A percentile compares a stretch with the other conserved stretches of the same genome.
Conservation (phyloP, 306 rosid species). For the Quercus ilex region DNA sequence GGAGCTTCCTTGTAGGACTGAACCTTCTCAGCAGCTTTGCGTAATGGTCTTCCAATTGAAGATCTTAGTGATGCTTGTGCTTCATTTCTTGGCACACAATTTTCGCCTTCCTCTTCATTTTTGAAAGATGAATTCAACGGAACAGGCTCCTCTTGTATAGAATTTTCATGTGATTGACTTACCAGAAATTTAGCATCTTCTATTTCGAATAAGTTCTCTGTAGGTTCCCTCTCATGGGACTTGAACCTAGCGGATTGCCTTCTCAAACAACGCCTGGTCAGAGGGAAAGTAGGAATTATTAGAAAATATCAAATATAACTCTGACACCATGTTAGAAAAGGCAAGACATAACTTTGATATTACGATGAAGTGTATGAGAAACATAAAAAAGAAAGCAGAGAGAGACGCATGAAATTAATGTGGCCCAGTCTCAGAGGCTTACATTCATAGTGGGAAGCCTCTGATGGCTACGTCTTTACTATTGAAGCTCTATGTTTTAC, state of each 20-base stretch:
- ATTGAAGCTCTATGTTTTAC: too few relatives aligned
- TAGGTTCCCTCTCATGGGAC: conserved; percentile 36
- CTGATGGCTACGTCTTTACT: too few relatives aligned
- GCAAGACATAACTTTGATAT: too few relatives aligned
- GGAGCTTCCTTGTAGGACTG: conserved; percentile 70
- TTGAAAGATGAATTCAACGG: conserved; percentile 8
- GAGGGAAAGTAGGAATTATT: background rate
- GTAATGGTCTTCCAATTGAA: conserved; percentile 62
- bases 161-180: background rate
- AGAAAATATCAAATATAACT: background rate
- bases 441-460: too few relatives aligned
- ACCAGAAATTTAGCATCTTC: conserved; percentile 42
- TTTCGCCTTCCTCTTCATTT: conserved; percentile 30
- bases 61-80: conserved; percentile 28
- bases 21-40: conserved; percentile 55
- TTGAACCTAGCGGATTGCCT: conserved; percentile 60
- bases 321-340: too few relatives aligned
- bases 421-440: too few relatives aligned
- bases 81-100: conserved; percentile 29
- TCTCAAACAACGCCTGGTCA: conserved; percentile 50
- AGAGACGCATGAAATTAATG: too few relatives aligned
- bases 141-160: background rate
- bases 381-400: too few relatives aligned
- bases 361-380: too few relatives aligned
- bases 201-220: conserved; percentile 58